A percentile compares a stretch with the other conserved stretches of the same genome.
These are phyloP conservation scores for Xylariales sp. DNA, from an alignment of 2,329 filamentous ascomycete genomes.

Conservation along the genomic window DNA sequence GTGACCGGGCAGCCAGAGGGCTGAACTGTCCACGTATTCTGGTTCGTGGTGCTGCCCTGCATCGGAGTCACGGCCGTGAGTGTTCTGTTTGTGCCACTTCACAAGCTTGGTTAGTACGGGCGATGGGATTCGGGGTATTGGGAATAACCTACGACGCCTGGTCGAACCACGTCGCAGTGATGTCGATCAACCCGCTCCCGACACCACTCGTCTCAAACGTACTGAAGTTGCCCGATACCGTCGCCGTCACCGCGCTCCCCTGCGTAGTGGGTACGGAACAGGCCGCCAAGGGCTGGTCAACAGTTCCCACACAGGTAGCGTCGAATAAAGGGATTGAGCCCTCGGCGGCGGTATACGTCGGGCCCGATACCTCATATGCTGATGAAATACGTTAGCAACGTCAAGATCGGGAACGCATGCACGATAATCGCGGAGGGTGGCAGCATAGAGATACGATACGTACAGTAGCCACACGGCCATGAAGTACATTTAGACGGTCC, in stretches of 20 bases:
- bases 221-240: conserved; percentile 40
- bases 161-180: conserved; percentile 34
- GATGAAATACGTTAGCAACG: conserved; percentile 11
- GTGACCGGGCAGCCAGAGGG: conserved; percentile 34
- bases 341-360: conserved; percentile 15
- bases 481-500: conserved; percentile 27
- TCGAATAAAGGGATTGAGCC: conserved; percentile 33
- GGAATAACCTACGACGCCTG: conserved; percentile 28
- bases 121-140: neutral
- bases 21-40: conserved; percentile 31
- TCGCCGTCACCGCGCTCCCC: neutral
- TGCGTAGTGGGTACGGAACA: conserved; percentile 30
- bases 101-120: neutral
- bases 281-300: conserved; percentile 32
- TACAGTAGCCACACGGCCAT: conserved; percentile 40
- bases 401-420: neutral
- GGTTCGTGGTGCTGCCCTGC: conserved; percentile 32
- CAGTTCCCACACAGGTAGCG: conserved; percentile 32
- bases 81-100: conserved; percentile 20
- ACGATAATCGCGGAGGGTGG: neutral
- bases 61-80: conserved; percentile 34
- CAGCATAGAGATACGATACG: neutral
- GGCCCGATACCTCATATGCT: conserved; percentile 36
- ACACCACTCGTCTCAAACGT: conserved; percentile 41
- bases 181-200: conserved; percentile 34